Base-by-base conservation (phyloP, 371 early-diverging fungal genomes). In the Mucor velutinosus region DNA sequence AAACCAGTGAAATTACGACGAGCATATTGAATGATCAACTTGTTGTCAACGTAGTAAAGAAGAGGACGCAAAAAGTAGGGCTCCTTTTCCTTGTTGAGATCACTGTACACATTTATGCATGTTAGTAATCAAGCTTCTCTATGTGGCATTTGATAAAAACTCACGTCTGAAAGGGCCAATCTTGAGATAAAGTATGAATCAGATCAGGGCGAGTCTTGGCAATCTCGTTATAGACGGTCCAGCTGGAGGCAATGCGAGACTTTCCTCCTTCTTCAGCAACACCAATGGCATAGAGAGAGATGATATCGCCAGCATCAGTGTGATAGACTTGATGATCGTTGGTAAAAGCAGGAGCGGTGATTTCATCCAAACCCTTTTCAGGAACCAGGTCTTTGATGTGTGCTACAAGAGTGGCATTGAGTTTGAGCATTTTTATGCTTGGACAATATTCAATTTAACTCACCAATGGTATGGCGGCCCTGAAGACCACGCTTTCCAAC, bases 241-340 rank as follows among this genome's bases (percentile, higher is more conserved):
- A 76, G n/a, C 73, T 76, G 0, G 76, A 76, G 8, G 76, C 73
- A 63, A 76, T 76, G 15, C 69, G 73, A 53, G 73, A 72, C 35
- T 66, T 69, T 10, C 76, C 76, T 8, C 76, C 76, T 55, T 66
- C 32, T 59, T 76, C 76, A 55, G 73, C 76, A 5, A 72, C 73
- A 29, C 73, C 73, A 39, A 76, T 47, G 29, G 76, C 76, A 67
- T 64, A 72, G 29, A 76, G 73, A 27, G 76, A 76, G n/a, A 76
- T 69, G 15, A 76, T 72, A 47, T 76, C 76, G 12, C 76, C 76
- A 12, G 70, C 67, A 67, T 76, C 76, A 0, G 76, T 76, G 43
- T 76, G 76, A 33, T 69, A 76, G 1, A 76, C 76, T 58, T 76
- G 76, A 43, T 72, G 70, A 14, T 76, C 76, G 47, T 76, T 76